Percentiles rank a stretch among this genome's conserved stretches.
Evolutionary conservation across 192 early-diverging fungal genomes (phyloP).

Genomic region (Kickxella alabastrina): DNA sequence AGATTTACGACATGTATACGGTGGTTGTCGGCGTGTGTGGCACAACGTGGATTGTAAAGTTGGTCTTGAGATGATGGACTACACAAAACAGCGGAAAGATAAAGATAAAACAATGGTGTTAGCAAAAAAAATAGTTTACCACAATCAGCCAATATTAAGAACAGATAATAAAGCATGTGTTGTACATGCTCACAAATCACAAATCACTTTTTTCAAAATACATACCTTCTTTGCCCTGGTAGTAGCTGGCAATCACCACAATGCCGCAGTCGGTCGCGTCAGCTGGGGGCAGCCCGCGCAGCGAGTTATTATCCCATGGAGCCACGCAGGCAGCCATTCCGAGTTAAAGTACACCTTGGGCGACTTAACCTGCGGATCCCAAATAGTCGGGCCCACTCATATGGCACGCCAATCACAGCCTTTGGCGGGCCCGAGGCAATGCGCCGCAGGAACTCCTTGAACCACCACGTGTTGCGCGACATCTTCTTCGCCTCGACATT

Average conservation of each 20-base stretch:
- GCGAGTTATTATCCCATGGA: conserved; percentile 70
- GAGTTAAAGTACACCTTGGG: conserved; percentile 70
- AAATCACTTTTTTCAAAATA: too few species aligned
- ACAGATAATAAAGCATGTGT: too few species aligned
- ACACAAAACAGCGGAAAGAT: conserved; percentile 1
- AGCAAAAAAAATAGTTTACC: neutral
- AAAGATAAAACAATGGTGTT: neutral
- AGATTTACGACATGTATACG: conserved; percentile 28
- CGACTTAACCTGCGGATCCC: conserved; percentile 72
- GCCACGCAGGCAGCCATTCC: conserved; percentile 67
- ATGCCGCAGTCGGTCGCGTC: conserved; percentile 59
- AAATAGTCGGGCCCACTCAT: conserved; percentile 67
- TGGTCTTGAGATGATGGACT: conserved; percentile 44
- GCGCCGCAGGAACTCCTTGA: conserved; percentile 65
- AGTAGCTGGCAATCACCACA: conserved; percentile 63
- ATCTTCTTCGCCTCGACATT: conserved; percentile 77
- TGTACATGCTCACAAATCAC: too few species aligned
- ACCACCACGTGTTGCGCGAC: conserved; percentile 62
- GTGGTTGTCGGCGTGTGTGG: conserved; percentile 28
- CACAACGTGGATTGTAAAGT: conserved; percentile 41
- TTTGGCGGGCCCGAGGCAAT: conserved; percentile 67
- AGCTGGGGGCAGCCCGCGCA: conserved; percentile 59
- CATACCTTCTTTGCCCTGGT: conserved; percentile 54
- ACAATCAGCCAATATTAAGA: too few species aligned
- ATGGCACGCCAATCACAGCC: conserved; percentile 59